Percentiles rank a stretch among this genome's conserved stretches.
phyloP scores from a whole-genome alignment of 805 yeast species.

The Candida dajiaensis region DNA sequence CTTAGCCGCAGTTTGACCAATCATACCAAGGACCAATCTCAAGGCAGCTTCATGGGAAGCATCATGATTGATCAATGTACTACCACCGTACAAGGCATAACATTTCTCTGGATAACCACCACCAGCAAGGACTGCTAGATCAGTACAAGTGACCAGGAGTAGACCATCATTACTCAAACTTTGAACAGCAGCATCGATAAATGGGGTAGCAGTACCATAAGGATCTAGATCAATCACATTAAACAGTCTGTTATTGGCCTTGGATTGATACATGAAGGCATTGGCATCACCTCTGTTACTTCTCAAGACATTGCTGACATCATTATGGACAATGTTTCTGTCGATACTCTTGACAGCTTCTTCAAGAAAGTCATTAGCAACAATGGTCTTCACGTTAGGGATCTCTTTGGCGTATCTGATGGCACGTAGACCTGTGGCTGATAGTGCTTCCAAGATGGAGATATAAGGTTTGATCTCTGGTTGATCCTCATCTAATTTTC shows the following conservation, averaged over 20 bases:
- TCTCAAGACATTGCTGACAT: slow-evolving; percentile 47
- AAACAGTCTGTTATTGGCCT: slow-evolving; percentile 40
- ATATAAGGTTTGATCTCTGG: slow-evolving; percentile 34
- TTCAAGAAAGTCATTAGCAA: slow-evolving; percentile 86
- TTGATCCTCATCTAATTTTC: slow-evolving; percentile 25
- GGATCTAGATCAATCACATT: slow-evolving; percentile 95
- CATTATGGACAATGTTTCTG: slow-evolving; percentile 64
- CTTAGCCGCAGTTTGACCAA: slow-evolving; percentile 81
- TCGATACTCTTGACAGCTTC: slow-evolving; percentile 82
- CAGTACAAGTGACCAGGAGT: slow-evolving; percentile 90
- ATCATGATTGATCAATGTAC: slow-evolving; percentile 64
- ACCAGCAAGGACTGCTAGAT: slow-evolving; percentile 92
- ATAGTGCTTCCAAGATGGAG: slow-evolving; percentile 78
- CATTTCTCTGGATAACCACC: slow-evolving; percentile 96
- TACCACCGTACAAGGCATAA: slow-evolving; percentile 91
- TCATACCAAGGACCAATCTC: slow-evolving; percentile 70
- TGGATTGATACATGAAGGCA: slow-evolving; percentile 56
- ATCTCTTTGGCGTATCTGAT: slow-evolving; percentile 90
- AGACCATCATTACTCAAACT: slow-evolving; percentile 80
- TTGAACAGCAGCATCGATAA: slow-evolving; percentile 87
- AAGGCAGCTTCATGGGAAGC: slow-evolving; percentile 92
- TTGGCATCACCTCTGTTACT: slow-evolving; percentile 91
- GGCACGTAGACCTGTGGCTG: slow-evolving; percentile 94
- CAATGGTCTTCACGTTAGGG: slow-evolving; percentile 62
- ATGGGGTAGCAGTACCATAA: slow-evolving; percentile 96